A percentile compares a stretch with the other conserved stretches of the same genome.
These are phyloP conservation scores for Chaetomiaceae sp. DNA, from an alignment of 2,329 filamentous ascomycete genomes.

Conservation along the genomic window DNA sequence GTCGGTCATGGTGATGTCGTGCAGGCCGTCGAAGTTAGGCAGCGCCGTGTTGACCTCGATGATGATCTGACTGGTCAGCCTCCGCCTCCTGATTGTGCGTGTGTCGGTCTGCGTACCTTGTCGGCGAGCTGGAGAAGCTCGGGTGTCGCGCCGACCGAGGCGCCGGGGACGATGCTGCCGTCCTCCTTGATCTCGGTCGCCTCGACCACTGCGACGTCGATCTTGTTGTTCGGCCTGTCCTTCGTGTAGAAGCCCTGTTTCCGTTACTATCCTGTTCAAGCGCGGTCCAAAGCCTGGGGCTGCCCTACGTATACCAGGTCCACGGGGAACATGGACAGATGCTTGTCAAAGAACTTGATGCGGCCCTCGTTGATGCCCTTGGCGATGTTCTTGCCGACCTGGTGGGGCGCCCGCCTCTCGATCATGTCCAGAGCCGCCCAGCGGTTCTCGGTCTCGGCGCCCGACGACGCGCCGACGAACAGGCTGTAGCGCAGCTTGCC, in stretches of 20 bases:
- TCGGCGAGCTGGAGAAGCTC: constrained; percentile 88
- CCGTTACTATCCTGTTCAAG: constrained; percentile 8
- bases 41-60: constrained; percentile 88
- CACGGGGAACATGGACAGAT: constrained; percentile 85
- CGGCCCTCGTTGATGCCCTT: constrained; percentile 85
- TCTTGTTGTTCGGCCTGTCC: constrained; percentile 65
- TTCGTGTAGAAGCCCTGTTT: constrained; percentile 73
- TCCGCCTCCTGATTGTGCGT: neutral
- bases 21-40: constrained; percentile 79
- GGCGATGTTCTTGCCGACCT: constrained; percentile 85
- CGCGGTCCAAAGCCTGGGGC: neutral
- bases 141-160: constrained; percentile 78
- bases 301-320: constrained; percentile 70
- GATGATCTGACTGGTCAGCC: constrained; percentile 53
- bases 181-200: constrained; percentile 84
- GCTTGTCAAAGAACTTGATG: constrained; percentile 92
- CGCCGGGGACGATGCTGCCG: constrained; percentile 82
- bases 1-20: constrained; percentile 89
- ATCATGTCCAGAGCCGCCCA: constrained; percentile 93
- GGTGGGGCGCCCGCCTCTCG: constrained; percentile 75
- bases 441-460: constrained; percentile 84
- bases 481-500: constrained; percentile 81
- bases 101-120: constrained; percentile 41
- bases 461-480: constrained; percentile 86
- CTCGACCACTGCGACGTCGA: constrained; percentile 83